Evolutionary conservation across 192 early-diverging fungal species (phyloP).

Genomic region (Cladochytrium replicatum): DNA sequence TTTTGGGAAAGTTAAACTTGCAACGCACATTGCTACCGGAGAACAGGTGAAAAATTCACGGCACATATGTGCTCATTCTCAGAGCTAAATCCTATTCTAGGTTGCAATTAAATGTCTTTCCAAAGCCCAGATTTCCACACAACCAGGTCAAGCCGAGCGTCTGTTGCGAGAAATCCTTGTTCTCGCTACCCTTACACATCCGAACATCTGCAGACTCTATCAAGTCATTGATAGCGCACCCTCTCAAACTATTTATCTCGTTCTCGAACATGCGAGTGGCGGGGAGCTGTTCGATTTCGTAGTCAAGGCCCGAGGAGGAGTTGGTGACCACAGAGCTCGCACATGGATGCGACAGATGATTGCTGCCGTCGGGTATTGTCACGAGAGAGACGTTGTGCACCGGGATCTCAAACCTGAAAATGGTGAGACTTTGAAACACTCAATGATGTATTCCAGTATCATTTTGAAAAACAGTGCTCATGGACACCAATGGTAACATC

Average conservation of each 20-base stretch:
- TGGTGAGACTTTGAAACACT: conserved; percentile 10
- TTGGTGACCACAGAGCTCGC: conserved; percentile 27
- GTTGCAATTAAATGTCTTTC: conserved; percentile 48
- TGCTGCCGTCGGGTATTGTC: conserved; percentile 45
- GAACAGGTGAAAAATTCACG: conserved; percentile 18
- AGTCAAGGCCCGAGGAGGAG: conserved; percentile 58
- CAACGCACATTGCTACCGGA: conserved; percentile 20
- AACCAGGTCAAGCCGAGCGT: conserved; percentile 27
- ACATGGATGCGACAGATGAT: conserved; percentile 43
- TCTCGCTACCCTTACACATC: conserved; percentile 51
- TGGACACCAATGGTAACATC: conserved; percentile 42
- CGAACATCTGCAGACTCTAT: conserved; percentile 68
- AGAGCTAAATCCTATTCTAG: conserved; percentile 19
- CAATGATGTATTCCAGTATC: conserved; percentile 2
- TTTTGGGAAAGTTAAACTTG: conserved; percentile 38
- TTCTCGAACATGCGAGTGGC: conserved; percentile 83
- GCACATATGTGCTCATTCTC: background rate
- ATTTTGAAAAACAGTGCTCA: conserved; percentile 19
- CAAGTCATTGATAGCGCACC: conserved; percentile 76
- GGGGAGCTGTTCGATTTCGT: conserved; percentile 93
- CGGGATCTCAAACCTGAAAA: conserved; percentile 39
- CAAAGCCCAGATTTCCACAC: conserved; percentile 38
- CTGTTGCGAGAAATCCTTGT: conserved; percentile 50
- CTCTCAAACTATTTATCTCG: conserved; percentile 68
- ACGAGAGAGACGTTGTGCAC: conserved; percentile 43